phyloP scores from a whole-genome alignment of 306 rosid genomes.

The Cyamopsis tetragonoloba region DNA sequence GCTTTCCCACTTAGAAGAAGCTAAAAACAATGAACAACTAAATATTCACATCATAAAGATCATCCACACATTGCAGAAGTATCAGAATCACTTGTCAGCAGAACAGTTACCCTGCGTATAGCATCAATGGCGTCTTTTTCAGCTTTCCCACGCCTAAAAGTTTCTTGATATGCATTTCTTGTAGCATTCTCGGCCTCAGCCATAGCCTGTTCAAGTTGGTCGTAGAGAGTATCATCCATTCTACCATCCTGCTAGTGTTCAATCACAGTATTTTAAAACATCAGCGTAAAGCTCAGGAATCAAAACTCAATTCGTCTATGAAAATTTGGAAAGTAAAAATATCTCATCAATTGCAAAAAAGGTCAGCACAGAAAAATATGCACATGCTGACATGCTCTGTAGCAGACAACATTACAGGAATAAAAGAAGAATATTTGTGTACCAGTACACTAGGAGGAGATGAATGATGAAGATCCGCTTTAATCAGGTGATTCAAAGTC shows the following conservation, averaged over 20 bases:
- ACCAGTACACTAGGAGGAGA: constrained; percentile 71
- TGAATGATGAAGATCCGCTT: constrained; percentile 34
- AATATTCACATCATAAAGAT: constrained; percentile 10
- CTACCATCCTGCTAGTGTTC: constrained; percentile 67
- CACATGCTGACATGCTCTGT: background rate
- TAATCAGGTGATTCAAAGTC: constrained; percentile 20
- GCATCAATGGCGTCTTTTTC: constrained; percentile 78
- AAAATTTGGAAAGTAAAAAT: background rate
- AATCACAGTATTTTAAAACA: constrained; percentile 15
- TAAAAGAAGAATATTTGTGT: constrained; percentile 8
- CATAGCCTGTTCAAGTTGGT: constrained; percentile 64
- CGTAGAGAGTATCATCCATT: constrained; percentile 49
- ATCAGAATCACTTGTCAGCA: background rate
- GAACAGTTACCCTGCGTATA: constrained; percentile 55
- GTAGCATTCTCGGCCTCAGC: constrained; percentile 68
- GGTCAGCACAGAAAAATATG: background rate
- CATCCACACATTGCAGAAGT: background rate
- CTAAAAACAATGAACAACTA: background rate
- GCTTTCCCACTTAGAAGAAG: constrained; percentile 4
- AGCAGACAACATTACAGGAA: constrained; percentile 11
- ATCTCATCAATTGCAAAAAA: constrained; percentile 16
- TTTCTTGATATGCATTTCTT: constrained; percentile 61
- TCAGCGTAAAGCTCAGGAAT: background rate
- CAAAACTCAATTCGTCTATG: background rate
- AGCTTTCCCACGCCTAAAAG: constrained; percentile 63